Percentiles rank a stretch among this genome's conserved stretches.
Conservation (phyloP, 176 grass and related monocot genomes). For the Elymus sibiricus region DNA sequence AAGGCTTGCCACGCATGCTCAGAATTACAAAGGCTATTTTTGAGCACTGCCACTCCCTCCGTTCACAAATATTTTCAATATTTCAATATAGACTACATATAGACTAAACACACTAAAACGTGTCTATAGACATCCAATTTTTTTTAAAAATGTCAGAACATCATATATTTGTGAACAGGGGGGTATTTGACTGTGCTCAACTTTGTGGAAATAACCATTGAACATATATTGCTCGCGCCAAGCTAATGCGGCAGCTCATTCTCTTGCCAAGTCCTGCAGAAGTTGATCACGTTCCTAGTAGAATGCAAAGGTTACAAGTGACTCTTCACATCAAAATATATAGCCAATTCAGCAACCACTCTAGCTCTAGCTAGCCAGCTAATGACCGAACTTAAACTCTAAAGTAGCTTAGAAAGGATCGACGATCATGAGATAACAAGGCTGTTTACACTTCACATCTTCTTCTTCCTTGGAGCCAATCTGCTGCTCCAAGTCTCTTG, state of each 20-base stretch:
- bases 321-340: neutral
- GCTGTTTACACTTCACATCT: neutral
- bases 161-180: too few species aligned
- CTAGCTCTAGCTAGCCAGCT: neutral
- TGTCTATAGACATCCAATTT: too few species aligned
- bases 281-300: neutral
- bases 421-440: constrained; percentile 30
- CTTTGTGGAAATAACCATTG: neutral
- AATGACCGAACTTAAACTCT: neutral
- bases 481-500: constrained; percentile 34
- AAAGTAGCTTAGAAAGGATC: neutral
- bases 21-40: neutral
- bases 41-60: neutral
- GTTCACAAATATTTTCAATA: too few species aligned
- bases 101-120: too few species aligned
- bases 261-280: neutral
- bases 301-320: constrained; percentile 2
- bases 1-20: neutral
- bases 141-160: too few species aligned
- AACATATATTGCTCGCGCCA: neutral
- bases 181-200: neutral
- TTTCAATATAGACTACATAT: too few species aligned
- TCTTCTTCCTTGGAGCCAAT: neutral
- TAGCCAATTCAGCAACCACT: neutral
- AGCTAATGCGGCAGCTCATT: neutral